These are phyloP conservation scores for Cenchrus purpureus DNA, from an alignment of 176 grass and related monocot species.

Conservation along the genomic window DNA sequence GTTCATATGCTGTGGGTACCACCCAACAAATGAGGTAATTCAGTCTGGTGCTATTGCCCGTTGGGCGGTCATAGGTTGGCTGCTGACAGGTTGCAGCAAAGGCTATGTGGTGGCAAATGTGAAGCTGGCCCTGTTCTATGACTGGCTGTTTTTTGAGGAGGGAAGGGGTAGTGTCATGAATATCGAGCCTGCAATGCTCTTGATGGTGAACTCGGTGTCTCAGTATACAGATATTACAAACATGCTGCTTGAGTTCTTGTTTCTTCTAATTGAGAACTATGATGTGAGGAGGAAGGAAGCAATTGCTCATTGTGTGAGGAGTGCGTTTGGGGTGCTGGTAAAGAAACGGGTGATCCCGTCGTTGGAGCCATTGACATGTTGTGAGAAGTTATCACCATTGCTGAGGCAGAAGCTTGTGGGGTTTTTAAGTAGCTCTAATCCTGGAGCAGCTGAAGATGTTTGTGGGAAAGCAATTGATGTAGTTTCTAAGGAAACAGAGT, in stretches of 20 bases:
- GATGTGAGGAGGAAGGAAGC: conserved; percentile 63
- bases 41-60: conserved; percentile 73
- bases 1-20: conserved; percentile 73
- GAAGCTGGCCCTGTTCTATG: conserved; percentile 85
- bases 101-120: conserved; percentile 72
- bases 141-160: conserved; percentile 86
- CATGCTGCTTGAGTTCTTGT: conserved; percentile 87
- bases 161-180: conserved; percentile 69
- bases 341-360: conserved; percentile 69
- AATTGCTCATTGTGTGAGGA: conserved; percentile 54
- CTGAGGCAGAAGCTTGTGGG: conserved; percentile 71
- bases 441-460: conserved; percentile 37
- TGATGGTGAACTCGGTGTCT: conserved; percentile 83
- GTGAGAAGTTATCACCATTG: conserved; percentile 60
- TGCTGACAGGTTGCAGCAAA: conserved; percentile 70
- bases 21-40: conserved; percentile 74
- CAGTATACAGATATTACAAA: conserved; percentile 81
- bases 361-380: conserved; percentile 64
- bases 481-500: conserved; percentile 30
- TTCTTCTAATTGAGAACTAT: conserved; percentile 90
- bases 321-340: conserved; percentile 53
- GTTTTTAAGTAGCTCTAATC: conserved; percentile 41
- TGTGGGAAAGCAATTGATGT: conserved; percentile 1
- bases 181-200: conserved; percentile 90
- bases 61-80: conserved; percentile 83